These are phyloP conservation scores for Termitomyces sp. DNA, from an alignment of 768 basidiomycete genomes.

Conservation along the genomic window DNA sequence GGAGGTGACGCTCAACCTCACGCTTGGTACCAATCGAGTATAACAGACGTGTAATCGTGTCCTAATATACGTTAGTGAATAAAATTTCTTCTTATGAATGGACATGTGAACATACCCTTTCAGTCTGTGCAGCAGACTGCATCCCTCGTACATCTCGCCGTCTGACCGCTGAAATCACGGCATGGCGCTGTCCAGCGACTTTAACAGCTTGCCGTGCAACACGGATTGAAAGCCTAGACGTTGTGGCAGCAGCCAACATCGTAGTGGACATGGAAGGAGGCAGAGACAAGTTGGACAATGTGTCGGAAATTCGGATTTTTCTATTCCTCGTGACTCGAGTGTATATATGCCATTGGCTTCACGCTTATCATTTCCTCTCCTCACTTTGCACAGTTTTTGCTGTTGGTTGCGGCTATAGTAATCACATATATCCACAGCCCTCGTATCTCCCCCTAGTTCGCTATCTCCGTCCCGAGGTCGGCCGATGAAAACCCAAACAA, in stretches of 20 bases:
- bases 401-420: slow-evolving; percentile 16
- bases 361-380: slow-evolving; percentile 16
- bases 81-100: neutral
- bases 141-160: slow-evolving; percentile 36
- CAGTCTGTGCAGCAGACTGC: slow-evolving; percentile 66
- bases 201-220: slow-evolving; percentile 40
- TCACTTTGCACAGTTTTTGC: slow-evolving; percentile 22
- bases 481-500: neutral
- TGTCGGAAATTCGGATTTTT: slow-evolving; percentile 13
- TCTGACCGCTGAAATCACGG: slow-evolving; percentile 35
- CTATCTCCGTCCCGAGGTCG: neutral
- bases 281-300: slow-evolving; percentile 10
- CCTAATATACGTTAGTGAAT: slow-evolving; percentile 42
- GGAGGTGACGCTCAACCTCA: slow-evolving; percentile 96
- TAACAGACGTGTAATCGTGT: slow-evolving; percentile 93
- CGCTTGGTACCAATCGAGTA: slow-evolving; percentile 97
- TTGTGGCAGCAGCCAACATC: slow-evolving; percentile 31
- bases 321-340: slow-evolving; percentile 16
- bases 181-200: slow-evolving; percentile 44
- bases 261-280: slow-evolving; percentile 9
- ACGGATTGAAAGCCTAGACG: slow-evolving; percentile 27
- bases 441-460: slow-evolving; percentile 5
- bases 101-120: slow-evolving; percentile 45
- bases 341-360: slow-evolving; percentile 10
- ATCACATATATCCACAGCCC: slow-evolving; percentile 2